These are phyloP conservation scores for Hypomontagnella submonticulosa DNA, from an alignment of 495 filamentous ascomycete genomes.

Conservation along the genomic window DNA sequence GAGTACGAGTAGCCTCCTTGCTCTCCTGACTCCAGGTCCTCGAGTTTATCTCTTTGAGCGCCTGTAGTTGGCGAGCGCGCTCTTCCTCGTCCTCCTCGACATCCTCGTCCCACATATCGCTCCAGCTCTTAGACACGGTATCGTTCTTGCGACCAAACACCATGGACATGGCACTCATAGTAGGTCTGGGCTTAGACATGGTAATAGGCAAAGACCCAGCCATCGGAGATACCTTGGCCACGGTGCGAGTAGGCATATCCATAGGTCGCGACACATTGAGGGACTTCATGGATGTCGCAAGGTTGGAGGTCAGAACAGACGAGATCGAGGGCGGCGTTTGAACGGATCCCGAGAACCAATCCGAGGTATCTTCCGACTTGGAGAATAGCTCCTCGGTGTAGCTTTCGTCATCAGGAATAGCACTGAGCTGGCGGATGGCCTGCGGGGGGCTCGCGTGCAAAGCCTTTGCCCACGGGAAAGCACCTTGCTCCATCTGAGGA, in stretches of 20 bases:
- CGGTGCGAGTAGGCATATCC: conserved; percentile 47
- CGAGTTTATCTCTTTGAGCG: conserved; percentile 78
- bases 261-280: conserved; percentile 59
- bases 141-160: conserved; percentile 81
- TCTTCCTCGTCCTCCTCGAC: conserved; percentile 72
- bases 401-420: conserved; percentile 78
- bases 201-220: conserved; percentile 82
- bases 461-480: conserved; percentile 96
- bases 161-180: conserved; percentile 66
- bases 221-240: conserved; percentile 57
- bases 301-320: conserved; percentile 78
- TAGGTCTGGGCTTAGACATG: conserved; percentile 69
- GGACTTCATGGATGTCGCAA: conserved; percentile 76
- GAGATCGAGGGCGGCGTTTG: conserved; percentile 82
- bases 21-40: conserved; percentile 85
- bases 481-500: conserved; percentile 79
- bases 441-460: conserved; percentile 80
- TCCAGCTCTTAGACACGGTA: conserved; percentile 94
- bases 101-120: conserved; percentile 95
- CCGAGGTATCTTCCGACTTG: conserved; percentile 75
- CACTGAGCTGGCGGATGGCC: conserved; percentile 83
- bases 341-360: conserved; percentile 74
- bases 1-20: conserved; percentile 59
- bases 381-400: conserved; percentile 92
- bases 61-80: conserved; percentile 66